Percentiles rank a stretch among this genome's conserved stretches.
phyloP scores from a whole-genome alignment of 2,329 filamentous ascomycete genomes.

The Talaromyces sp. region DNA sequence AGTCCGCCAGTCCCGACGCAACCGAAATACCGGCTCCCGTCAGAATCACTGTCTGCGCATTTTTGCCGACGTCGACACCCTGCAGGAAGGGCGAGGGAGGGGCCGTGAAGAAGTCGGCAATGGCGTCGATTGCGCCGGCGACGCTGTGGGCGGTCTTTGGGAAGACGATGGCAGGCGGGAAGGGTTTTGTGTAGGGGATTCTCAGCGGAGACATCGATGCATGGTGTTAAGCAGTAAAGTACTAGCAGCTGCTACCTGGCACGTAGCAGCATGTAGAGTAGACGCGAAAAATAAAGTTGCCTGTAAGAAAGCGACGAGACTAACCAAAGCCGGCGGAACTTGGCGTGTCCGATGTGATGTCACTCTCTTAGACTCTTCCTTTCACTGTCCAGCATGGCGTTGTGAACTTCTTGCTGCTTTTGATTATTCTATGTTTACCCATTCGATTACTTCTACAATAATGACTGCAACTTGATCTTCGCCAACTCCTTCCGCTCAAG shows the following conservation, averaged over 20 bases:
- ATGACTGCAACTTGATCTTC: background rate
- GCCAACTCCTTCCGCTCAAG: background rate
- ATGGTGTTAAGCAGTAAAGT: background rate
- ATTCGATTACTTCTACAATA: background rate
- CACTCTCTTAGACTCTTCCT: background rate
- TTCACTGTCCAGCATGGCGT: too few relatives aligned
- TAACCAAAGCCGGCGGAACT: constrained; percentile 1
- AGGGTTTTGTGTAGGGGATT: constrained; percentile 83
- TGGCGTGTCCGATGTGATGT: background rate
- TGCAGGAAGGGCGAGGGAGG: constrained; percentile 52
- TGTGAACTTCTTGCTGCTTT: background rate
- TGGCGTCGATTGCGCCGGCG: constrained; percentile 70
- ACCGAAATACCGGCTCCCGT: constrained; percentile 92
- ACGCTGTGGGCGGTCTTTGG: constrained; percentile 69
- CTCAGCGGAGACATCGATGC: constrained; percentile 72
- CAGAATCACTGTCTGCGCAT: constrained; percentile 61
- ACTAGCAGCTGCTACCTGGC: background rate
- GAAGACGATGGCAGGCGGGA: constrained; percentile 71
- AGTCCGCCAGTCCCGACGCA: constrained; percentile 88
- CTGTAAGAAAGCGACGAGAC: background rate
- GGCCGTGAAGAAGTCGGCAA: constrained; percentile 71
- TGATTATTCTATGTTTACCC: background rate
- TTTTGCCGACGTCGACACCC: constrained; percentile 39
- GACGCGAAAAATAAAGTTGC: background rate
- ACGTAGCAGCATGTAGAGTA: too few relatives aligned